A percentile compares a stretch with the other conserved stretches of the same genome.
These are phyloP conservation scores for Cladosporium velox DNA, from an alignment of 2,329 filamentous ascomycete genomes.

Conservation along the genomic window DNA sequence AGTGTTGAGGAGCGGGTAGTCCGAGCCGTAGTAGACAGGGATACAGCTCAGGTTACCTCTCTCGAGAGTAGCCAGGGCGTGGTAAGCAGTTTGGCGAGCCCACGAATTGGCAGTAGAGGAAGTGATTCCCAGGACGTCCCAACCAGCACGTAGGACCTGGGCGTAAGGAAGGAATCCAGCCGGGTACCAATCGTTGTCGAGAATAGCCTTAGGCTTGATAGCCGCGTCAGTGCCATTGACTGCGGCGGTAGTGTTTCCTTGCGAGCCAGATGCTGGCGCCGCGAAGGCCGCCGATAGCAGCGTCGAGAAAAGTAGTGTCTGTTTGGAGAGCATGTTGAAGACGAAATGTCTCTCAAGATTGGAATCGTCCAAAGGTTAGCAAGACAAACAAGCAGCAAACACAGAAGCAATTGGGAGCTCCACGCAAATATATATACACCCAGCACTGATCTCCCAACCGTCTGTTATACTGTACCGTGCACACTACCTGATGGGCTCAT, in stretches of 20 bases:
- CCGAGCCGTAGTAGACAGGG: conserved; percentile 50
- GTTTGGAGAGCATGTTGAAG: conserved; percentile 16
- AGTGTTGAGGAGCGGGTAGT: conserved; percentile 52
- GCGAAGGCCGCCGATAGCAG: conserved; percentile 10
- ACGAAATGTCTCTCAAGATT: background rate
- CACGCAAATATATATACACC: background rate
- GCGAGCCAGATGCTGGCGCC: background rate
- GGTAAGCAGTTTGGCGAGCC: conserved; percentile 49
- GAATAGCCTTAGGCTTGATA: conserved; percentile 39
- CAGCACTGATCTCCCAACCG: background rate
- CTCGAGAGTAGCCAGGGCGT: conserved; percentile 52
- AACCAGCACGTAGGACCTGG: conserved; percentile 47
- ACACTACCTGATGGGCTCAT: background rate
- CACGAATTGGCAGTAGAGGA: conserved; percentile 50
- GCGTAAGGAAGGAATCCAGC: conserved; percentile 49
- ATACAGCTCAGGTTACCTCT: conserved; percentile 51
- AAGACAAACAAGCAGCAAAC: background rate
- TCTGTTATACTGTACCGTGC: background rate
- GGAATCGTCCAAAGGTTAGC: background rate
- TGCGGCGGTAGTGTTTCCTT: background rate
- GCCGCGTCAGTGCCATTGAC: background rate
- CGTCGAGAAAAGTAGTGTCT: background rate
- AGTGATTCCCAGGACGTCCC: conserved; percentile 47
- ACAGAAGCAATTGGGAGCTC: background rate
- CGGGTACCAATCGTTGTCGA: conserved; percentile 52